phyloP scores from a whole-genome alignment of 2,329 filamentous ascomycete genomes.

The Phoma herbarum region DNA sequence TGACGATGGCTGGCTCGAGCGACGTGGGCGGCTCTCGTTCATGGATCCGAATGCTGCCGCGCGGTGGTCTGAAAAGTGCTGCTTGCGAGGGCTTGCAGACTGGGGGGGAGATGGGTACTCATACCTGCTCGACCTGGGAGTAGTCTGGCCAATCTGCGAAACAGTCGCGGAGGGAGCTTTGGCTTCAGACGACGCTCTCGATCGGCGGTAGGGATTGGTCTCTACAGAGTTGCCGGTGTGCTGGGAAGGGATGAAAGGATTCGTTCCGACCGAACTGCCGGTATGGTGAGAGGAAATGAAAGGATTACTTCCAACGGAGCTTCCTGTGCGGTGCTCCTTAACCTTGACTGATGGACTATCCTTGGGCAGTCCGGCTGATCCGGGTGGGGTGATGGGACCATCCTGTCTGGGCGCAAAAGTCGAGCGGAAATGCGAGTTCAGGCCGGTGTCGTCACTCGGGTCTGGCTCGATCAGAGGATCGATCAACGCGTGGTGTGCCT shows the following conservation, averaged over 20 bases:
- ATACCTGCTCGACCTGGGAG: slow-evolving; percentile 39
- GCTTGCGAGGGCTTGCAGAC: slow-evolving; percentile 63
- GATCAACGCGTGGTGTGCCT: slow-evolving; percentile 73
- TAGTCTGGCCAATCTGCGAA: slow-evolving; percentile 28
- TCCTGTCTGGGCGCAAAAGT: slow-evolving; percentile 52
- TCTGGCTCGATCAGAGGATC: slow-evolving; percentile 74
- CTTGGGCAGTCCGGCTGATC: slow-evolving; percentile 37
- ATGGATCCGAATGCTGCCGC: slow-evolving; percentile 44
- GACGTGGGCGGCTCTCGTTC: slow-evolving; percentile 42
- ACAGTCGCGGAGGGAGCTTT: slow-evolving; percentile 34
- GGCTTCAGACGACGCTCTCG: slow-evolving; percentile 42
- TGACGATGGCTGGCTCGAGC: slow-evolving; percentile 45
- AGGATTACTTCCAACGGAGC: slow-evolving; percentile 36
- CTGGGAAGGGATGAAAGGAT: slow-evolving; percentile 42
- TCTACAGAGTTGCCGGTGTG: slow-evolving; percentile 51
- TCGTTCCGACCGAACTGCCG: slow-evolving; percentile 36
- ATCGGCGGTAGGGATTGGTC: slow-evolving; percentile 56
- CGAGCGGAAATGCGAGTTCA: slow-evolving; percentile 65
- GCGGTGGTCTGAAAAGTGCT: slow-evolving; percentile 46
- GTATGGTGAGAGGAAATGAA: slow-evolving; percentile 35
- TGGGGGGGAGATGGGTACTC: slow-evolving; percentile 62
- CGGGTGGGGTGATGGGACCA: slow-evolving; percentile 43
- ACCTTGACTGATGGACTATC: slow-evolving; percentile 17
- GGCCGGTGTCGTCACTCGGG: slow-evolving; percentile 72
- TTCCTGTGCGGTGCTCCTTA: slow-evolving; percentile 28